Conservation (phyloP, 164 flowering plant species). For the Magnolia changhungtana region DNA sequence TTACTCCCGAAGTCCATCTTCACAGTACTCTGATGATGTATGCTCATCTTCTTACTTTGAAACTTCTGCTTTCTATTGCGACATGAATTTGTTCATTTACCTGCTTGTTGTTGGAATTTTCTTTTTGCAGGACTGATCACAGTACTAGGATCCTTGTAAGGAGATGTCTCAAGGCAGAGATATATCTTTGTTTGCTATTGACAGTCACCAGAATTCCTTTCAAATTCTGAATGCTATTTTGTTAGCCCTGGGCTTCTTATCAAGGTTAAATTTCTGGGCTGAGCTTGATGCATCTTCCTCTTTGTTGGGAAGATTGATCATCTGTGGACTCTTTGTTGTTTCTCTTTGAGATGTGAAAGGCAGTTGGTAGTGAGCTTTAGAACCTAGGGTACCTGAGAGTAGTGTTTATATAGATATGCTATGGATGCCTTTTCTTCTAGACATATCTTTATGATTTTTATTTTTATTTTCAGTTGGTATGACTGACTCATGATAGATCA, state of each 20-base stretch:
- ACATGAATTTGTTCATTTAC: background rate
- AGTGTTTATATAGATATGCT: background rate
- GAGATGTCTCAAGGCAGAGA: background rate
- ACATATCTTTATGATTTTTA: background rate
- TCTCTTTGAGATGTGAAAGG: background rate
- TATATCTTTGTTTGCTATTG: background rate
- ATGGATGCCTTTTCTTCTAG: background rate
- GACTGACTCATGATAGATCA: slow-evolving; percentile 27
- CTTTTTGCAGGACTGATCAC: slow-evolving; percentile 37
- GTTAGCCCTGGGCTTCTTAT: slow-evolving; percentile 15
- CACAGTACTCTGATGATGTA: slow-evolving; percentile 55
- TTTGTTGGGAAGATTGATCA: background rate
- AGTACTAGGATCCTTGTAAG: background rate
- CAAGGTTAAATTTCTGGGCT: slow-evolving; percentile 19
- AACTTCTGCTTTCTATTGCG: background rate
- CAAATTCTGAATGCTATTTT: slow-evolving; percentile 24
- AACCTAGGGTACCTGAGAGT: background rate
- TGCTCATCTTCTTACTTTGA: slow-evolving; percentile 11
- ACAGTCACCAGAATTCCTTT: slow-evolving; percentile 3
- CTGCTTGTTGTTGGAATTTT: background rate
- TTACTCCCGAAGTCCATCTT: slow-evolving; percentile 60
- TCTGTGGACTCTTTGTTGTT: background rate
- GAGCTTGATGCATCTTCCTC: slow-evolving; percentile 16
- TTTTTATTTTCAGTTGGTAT: background rate
- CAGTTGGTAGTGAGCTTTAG: background rate